phyloP scores from a whole-genome alignment of 2,329 filamentous ascomycete genomes.

The Eutypa lata region DNA sequence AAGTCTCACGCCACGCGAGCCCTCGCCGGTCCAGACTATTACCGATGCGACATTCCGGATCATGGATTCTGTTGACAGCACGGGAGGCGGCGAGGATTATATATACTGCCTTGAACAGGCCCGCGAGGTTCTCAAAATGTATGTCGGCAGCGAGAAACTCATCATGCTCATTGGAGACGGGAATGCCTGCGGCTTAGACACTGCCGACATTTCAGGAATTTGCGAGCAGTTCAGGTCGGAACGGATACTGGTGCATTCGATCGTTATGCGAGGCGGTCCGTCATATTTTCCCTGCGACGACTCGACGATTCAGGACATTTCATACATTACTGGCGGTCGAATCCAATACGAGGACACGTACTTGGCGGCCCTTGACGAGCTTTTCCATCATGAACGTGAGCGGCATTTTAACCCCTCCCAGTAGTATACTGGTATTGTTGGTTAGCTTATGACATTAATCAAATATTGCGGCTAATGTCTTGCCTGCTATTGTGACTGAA shows the following conservation, averaged over 20 bases:
- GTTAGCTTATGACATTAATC: not conserved
- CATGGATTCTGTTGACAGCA: not conserved
- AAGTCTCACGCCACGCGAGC: not conserved
- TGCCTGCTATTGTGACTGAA: too few relatives aligned
- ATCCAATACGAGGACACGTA: conserved; percentile 6
- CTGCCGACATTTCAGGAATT: not conserved
- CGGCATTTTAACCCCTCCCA: conserved; percentile 1
- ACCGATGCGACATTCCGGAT: conserved; percentile 5
- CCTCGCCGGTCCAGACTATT: conserved; percentile 3
- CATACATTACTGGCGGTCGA: conserved; percentile 2
- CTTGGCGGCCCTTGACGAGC: conserved; percentile 4
- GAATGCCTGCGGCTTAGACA: not conserved
- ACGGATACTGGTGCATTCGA: conserved; percentile 2
- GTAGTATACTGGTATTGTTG: not conserved
- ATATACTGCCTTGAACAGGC: conserved; percentile 7
- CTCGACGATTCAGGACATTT: conserved; percentile 1
- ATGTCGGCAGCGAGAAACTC: conserved; percentile 1
- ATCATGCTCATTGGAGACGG: conserved; percentile 12
- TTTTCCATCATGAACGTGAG: conserved; percentile 7
- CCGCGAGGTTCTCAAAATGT: not conserved
- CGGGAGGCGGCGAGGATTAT: conserved; percentile 5
- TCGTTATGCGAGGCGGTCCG: not conserved
- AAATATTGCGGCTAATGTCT: too few relatives aligned
- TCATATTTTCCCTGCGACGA: not conserved
- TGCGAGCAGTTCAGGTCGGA: not conserved